Conservation (phyloP, 768 basidiomycete species). For the Leccinellum rugosiceps region DNA sequence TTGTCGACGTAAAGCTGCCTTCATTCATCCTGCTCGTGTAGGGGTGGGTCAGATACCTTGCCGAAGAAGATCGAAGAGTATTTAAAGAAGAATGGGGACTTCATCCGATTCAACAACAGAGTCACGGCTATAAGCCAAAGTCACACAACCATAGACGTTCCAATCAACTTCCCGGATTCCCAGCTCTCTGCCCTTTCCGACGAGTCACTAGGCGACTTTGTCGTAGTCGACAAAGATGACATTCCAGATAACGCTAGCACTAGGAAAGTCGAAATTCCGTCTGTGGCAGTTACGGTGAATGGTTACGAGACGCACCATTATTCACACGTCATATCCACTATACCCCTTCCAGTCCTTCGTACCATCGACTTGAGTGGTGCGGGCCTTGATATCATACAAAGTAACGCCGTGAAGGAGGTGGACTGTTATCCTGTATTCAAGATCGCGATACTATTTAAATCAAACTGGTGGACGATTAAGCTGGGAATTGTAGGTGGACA, state of each 20-base stretch:
- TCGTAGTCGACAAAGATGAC: not conserved
- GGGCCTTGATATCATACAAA: constrained; percentile 6
- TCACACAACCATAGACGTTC: not conserved
- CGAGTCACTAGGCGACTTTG: not conserved
- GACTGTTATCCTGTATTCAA: not conserved
- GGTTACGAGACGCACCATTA: constrained; percentile 8
- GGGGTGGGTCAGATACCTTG: constrained; percentile 5
- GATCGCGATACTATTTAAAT: constrained; percentile 11
- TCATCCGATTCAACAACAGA: not conserved
- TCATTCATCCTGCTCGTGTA: not conserved
- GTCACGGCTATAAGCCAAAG: constrained; percentile 7
- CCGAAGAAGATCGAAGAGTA: constrained; percentile 3
- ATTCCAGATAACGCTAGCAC: not conserved
- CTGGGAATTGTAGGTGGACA: constrained; percentile 10
- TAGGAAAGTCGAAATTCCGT: not conserved
- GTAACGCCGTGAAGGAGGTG: not conserved
- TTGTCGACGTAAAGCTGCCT: not conserved
- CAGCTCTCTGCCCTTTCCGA: not conserved
- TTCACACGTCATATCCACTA: constrained; percentile 9
- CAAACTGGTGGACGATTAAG: constrained; percentile 14
- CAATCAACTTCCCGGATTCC: not conserved
- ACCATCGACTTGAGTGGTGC: constrained; percentile 4
- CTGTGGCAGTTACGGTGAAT: constrained; percentile 9
- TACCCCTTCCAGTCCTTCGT: constrained; percentile 5
- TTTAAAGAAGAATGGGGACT: not conserved